Base-by-base conservation (phyloP, 352 stramenopile species). In the Globisporangium polare region DNA sequence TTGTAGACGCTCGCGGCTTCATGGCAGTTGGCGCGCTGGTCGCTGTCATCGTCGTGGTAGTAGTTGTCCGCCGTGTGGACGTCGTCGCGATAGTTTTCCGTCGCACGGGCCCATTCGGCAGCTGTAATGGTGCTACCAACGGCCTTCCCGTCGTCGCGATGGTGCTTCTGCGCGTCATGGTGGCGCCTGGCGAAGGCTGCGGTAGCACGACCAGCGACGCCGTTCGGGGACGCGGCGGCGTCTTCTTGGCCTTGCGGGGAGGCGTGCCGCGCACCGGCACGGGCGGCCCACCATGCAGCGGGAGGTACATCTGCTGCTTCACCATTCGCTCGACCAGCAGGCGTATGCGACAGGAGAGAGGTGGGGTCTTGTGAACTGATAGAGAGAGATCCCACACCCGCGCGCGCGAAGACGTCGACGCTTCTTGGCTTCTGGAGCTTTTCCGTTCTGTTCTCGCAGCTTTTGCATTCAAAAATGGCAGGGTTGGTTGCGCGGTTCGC, bases 221-320 rank as follows among this genome's bases (percentile, higher is more conserved):
- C 15, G 13, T 26, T 26, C 27, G 4, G 5, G 49, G 26, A 18
- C 9, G 33, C 13, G 12, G 49, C 49, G 49, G 26, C 18, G 5
- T 39, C 49, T 17, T 55, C 49, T 55, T 55, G 24, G 26, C 49
- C 12, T 55, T 55, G 26, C 49, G 49, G 26, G 26, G 27, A 15
- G 49, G 49, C 49, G 49, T 55, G 49, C 26, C 49, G 18, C 49
- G 49, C 10, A 55, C 20, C 26, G 26, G 13, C 49, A 55, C 49
- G 13, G 49, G 49, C 24, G 49, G 27, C 1, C 49, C 49, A 15
- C 49, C 49, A 15, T 55, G 26, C 27, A 37, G 3, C 49, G 49
- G 49, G 13, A 41, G 49, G 27, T 55, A 55, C 49, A 55, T 29
- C 26, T 55, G 49, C 24, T 43, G 37, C 37, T 43, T 43, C 37